Percentiles rank a stretch among this genome's conserved stretches.
These are phyloP conservation scores for Russula emetica DNA, from an alignment of 768 basidiomycete genomes.

Conservation along the genomic window DNA sequence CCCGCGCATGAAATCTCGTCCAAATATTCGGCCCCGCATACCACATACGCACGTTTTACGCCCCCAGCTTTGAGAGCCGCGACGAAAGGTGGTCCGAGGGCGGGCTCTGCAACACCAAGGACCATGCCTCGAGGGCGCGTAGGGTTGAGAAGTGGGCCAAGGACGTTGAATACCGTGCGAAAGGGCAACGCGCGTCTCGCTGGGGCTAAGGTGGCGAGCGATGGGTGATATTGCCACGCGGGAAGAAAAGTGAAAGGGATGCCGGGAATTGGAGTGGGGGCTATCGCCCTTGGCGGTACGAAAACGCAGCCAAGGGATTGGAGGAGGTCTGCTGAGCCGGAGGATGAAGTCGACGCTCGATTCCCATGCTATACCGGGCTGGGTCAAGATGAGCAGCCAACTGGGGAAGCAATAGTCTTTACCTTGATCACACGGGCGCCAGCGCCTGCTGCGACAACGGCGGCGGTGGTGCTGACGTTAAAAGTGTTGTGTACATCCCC, in stretches of 20 bases:
- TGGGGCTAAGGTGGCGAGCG: slow-evolving; percentile 76
- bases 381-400: neutral
- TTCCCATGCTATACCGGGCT: slow-evolving; percentile 69
- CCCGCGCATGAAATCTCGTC: slow-evolving; percentile 97
- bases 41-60: slow-evolving; percentile 82
- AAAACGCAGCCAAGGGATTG: slow-evolving; percentile 79
- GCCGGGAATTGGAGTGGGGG: slow-evolving; percentile 50
- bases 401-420: slow-evolving; percentile 34
- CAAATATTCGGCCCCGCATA: slow-evolving; percentile 86
- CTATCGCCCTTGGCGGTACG: slow-evolving; percentile 52
- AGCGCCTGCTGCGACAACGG: slow-evolving; percentile 89
- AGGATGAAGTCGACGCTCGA: slow-evolving; percentile 87
- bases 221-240: slow-evolving; percentile 90
- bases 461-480: slow-evolving; percentile 95
- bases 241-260: slow-evolving; percentile 90
- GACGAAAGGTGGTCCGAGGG: slow-evolving; percentile 80
- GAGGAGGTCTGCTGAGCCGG: slow-evolving; percentile 91
- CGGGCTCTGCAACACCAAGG: slow-evolving; percentile 79
- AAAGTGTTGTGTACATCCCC: slow-evolving; percentile 95
- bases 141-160: slow-evolving; percentile 94
- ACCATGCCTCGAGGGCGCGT: slow-evolving; percentile 84
- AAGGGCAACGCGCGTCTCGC: slow-evolving; percentile 85
- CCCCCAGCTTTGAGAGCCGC: slow-evolving; percentile 66
- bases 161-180: slow-evolving; percentile 93
- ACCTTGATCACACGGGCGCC: slow-evolving; percentile 91